Evolutionary conservation across 2,329 filamentous ascomycete genomes (phyloP), one percentile per base, ranked within the genome.

Genomic region (Myriosclerotinia duriaeana): DNA sequence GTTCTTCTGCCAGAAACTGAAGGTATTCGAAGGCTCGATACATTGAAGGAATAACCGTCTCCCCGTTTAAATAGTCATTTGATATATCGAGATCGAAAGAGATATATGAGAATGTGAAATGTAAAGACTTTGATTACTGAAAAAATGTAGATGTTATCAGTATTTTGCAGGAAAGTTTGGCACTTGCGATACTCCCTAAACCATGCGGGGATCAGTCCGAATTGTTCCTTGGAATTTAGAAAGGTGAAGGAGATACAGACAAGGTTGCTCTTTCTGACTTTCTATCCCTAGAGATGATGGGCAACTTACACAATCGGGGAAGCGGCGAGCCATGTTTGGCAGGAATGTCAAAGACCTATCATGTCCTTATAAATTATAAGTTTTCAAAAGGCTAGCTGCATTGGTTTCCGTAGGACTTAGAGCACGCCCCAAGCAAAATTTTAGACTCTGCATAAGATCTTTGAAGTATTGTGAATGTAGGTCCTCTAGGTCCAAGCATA

Each of bases 261-360:
- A 22, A 36, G n/a, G 14, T 17, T 38, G 2, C 8, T 8, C 26
- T 17, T 11, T 36, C 4, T 50, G 30, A 6, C 6, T 20, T 50
- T 60, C 20, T 30, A 26, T 60, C 9, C 4, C n/a, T 20, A 50
- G 20, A 60, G 44, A 38, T 38, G 14, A 38, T 38, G 15, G n/a
- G 30, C 30, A 36, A 48, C n/a, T 36, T 48, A 2, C 44, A n/a
- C 20, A 50, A 20, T 36, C 8, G 30, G n/a, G 14, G 58, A 60
- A 60, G 30, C 30, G 38, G 58, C 58, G 30, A 60, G 44, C 44
- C 30, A 60, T 50, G 44, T 12, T 26, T 12, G 30, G 58, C 34
- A 50, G n/a, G 58, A 17, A 61, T 12, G 44, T n/a, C 9, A 26
- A 40, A 26, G n/a, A n/a, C 44, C 34, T 22, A 50, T 36, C 34